Base-by-base conservation (phyloP, 768 basidiomycete species). In the Xerocomellus amylosporus region DNA sequence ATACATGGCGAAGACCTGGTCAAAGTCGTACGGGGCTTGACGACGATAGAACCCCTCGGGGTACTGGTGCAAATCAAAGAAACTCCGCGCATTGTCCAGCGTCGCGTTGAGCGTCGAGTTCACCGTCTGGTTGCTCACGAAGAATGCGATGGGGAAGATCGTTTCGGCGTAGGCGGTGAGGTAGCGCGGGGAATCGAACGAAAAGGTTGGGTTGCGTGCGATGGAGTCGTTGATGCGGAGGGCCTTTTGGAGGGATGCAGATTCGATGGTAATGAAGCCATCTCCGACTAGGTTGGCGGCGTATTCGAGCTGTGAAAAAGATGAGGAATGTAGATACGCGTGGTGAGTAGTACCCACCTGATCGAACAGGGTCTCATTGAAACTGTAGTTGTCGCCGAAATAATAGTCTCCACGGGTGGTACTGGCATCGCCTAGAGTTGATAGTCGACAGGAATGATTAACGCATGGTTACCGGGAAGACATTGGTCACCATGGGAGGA, bases 141-240 rank as follows among this genome's bases (percentile, higher is more conserved):
- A 65, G 38, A 67, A 67, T 9, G 59, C 62, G 12, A 67, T 52
- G 2, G 65, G 65, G n/a, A 64, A 67, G 0, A 58, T 64, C 2
- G 58, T 53, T 49, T 66, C 64, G 5, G 57, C 58, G 9, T 64
- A 65, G 12, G 58, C 65, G 3, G 65, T 59, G 1, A 62, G 43
- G 46, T 13, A 67, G 9, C 64, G 57, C 0, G 62, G 62, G 13
- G 59, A 59, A 3, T 59, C 57, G n/a, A 67, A 65, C 45, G 33
- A 54, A 40, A 66, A 66, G 0, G 60, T 62, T 0, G 64, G 64
- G 40, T 66, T 66, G 37, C 46, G 49, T 12, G 64, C 65, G 22
- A 66, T 67, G 24, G 64, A 66, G 46, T 67, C 57, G 30, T 62
- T 67, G 40, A 66, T 66, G n/a, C 65, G 63, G 5, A 48, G 46